These are phyloP conservation scores for Grosmannia penicillata DNA, from an alignment of 2,329 filamentous ascomycete species.

Conservation along the genomic window DNA sequence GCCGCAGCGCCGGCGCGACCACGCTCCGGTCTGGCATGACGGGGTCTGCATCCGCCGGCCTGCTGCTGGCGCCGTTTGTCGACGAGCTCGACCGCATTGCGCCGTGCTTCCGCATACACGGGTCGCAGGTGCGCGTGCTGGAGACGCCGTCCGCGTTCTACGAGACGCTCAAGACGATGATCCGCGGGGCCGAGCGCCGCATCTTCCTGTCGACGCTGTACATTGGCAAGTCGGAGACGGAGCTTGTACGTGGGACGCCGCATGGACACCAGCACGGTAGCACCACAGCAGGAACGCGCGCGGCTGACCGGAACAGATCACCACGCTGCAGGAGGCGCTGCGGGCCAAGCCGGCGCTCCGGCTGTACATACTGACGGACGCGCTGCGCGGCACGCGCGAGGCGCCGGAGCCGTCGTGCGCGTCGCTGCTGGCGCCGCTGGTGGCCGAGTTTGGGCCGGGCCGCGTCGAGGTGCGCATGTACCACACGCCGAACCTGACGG, in stretches of 20 bases:
- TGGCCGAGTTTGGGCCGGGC: slow-evolving; percentile 67
- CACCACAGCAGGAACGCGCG: too few species aligned
- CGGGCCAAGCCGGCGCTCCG: slow-evolving; percentile 58
- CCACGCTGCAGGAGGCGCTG: slow-evolving; percentile 61
- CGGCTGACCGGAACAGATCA: slow-evolving; percentile 38
- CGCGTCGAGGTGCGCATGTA: slow-evolving; percentile 94
- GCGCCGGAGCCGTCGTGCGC: slow-evolving; percentile 75
- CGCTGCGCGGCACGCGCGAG: slow-evolving; percentile 80
- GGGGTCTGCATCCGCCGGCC: slow-evolving; percentile 14
- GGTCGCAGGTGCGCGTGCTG: slow-evolving; percentile 67
- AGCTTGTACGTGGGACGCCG: slow-evolving; percentile 45
- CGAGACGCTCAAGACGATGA: slow-evolving; percentile 68
- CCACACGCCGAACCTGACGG: slow-evolving; percentile 90
- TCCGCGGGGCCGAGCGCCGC: slow-evolving; percentile 59
- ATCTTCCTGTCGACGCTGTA: slow-evolving; percentile 95
- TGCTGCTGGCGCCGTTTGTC: slow-evolving; percentile 38
- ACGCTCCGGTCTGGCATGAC: not conserved
- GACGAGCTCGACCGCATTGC: slow-evolving; percentile 74
- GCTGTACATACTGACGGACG: slow-evolving; percentile 83
- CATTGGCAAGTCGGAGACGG: slow-evolving; percentile 83
- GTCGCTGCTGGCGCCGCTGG: slow-evolving; percentile 71
- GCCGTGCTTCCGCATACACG: slow-evolving; percentile 75
- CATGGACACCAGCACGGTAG: too few species aligned
- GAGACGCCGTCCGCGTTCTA: slow-evolving; percentile 82
- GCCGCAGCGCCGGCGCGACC: too few species aligned